A percentile compares a stretch with the other conserved stretches of the same genome.
Conservation (phyloP, 2,329 filamentous ascomycete species). For the Arthrobotrys entomopaga region DNA sequence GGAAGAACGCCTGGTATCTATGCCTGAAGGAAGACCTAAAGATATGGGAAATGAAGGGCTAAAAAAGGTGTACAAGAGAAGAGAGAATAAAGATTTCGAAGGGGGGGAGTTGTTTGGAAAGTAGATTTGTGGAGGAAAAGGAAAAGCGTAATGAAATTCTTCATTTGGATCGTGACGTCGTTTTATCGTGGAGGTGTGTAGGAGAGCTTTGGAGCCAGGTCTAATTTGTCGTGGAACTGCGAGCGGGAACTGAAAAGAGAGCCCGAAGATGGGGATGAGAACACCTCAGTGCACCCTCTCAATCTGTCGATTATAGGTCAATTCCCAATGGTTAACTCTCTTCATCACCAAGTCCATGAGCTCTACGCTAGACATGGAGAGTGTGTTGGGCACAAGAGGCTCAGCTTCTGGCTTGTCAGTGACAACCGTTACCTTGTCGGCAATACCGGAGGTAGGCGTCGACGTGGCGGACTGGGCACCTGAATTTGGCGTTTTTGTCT, state of each 20-base stretch:
- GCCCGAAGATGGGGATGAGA: conserved; percentile 4
- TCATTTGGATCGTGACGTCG: conserved; percentile 22
- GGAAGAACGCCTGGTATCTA: conserved; percentile 54
- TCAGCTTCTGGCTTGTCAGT: conserved; percentile 57
- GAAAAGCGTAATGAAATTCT: conserved; percentile 16
- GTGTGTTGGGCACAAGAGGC: conserved; percentile 55
- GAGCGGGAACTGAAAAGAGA: background rate
- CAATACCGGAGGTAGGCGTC: conserved; percentile 55
- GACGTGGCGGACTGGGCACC: conserved; percentile 58
- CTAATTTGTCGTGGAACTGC: background rate
- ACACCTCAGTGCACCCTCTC: conserved; percentile 60
- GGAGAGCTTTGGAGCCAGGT: background rate
- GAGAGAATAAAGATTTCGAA: background rate
- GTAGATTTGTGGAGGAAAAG: background rate
- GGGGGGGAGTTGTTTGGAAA: background rate
- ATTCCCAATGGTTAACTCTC: conserved; percentile 86
- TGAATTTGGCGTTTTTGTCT: conserved; percentile 61
- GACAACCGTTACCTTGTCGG: conserved; percentile 57
- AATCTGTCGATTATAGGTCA: conserved; percentile 71
- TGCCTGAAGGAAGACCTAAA: conserved; percentile 29
- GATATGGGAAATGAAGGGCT: conserved; percentile 8
- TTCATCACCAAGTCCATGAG: conserved; percentile 90
- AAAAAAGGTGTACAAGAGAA: background rate
- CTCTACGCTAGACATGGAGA: conserved; percentile 70
- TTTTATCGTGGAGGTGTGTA: conserved; percentile 25